Base-by-base conservation (phyloP, 2,329 filamentous ascomycete species). In the Periconia digitata region DNA sequence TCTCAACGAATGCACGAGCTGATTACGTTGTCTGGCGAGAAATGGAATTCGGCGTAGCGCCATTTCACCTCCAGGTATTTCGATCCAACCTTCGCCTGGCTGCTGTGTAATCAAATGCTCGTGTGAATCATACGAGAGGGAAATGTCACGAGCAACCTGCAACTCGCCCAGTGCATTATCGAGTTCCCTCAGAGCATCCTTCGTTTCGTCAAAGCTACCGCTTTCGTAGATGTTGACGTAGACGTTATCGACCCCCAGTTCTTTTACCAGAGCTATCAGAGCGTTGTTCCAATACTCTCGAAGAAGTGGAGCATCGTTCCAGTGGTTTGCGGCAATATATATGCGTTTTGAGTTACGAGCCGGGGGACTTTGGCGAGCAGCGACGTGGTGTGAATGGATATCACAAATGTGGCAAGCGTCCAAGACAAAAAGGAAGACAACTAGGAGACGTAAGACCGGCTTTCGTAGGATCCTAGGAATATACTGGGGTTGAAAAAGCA, bases 301-400 rank as follows among this genome's bases (percentile, higher is more conserved):
- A 2, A 90, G 74, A 20, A 88, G 73, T 1, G 66, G 63, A 50
- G 80, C 86, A 53, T 82, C 82, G 59, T 87, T 89, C 78, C 85
- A 88, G 61, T 87, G 85, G 63, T 86, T 82, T 51, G 81, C 82
- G 4, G 85, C 82, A 51, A 90, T 87, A 71, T 83, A 90, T 52
- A 90, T 79, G 38, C 64, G 61, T 43, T 61, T 60, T 15, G 52
- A 40, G 21, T 60, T 65, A 5, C 43, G 55, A 2, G 56, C 56
- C 13, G 54, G 47, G 12, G 47, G 29, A 6, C 5, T 12, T 2
- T 46, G 40, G 10, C 48, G 50, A 4, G 44, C 41, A n/a, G 54
- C 55, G n/a, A 27, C 38, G 42, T 65, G 62, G 15, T 39, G 49
- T 2, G 45, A 51, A 36, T 58, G 52, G 4, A 64, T 50, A 4